A percentile compares a stretch with the other conserved stretches of the same genome.
phyloP scores from a whole-genome alignment of 2,329 filamentous ascomycete species.

The Fusarium goolgardi region DNA sequence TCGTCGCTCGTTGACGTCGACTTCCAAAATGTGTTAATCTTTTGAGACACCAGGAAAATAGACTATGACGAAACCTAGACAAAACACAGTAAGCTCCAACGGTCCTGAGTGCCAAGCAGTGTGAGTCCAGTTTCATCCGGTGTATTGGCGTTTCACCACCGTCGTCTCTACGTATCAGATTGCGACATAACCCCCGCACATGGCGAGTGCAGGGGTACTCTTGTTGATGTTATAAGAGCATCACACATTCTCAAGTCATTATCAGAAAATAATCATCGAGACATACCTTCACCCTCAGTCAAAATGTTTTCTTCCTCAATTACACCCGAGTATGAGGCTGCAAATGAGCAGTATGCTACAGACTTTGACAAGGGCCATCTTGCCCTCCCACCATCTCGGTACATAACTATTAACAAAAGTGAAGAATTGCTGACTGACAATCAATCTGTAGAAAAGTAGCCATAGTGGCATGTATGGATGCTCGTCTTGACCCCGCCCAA shows the following conservation, averaged over 20 bases:
- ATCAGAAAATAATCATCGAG: background rate
- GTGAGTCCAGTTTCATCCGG: background rate
- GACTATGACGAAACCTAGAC: background rate
- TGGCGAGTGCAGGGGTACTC: conserved; percentile 14
- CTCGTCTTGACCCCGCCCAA: conserved; percentile 69
- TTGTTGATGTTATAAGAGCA: background rate
- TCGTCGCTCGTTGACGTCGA: background rate
- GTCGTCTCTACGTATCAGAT: conserved; percentile 14
- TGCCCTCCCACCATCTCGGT: conserved; percentile 43
- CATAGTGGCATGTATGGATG: conserved; percentile 82
- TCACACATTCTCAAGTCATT: background rate
- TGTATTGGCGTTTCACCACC: conserved; percentile 1
- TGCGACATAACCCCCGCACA: conserved; percentile 38
- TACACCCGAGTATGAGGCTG: conserved; percentile 41
- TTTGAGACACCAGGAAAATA: background rate
- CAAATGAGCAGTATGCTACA: conserved; percentile 39
- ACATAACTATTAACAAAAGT: background rate
- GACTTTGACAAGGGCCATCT: conserved; percentile 42
- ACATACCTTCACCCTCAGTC: too few relatives aligned
- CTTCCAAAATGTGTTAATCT: background rate
- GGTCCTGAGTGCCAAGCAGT: conserved; percentile 1
- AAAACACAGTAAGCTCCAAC: background rate
- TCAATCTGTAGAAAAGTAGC: conserved; percentile 48
- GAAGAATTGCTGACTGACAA: background rate
- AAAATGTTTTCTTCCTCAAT: conserved; percentile 38